These are phyloP conservation scores for Sindora glabra DNA, from an alignment of 306 rosid genomes.

Conservation along the genomic window DNA sequence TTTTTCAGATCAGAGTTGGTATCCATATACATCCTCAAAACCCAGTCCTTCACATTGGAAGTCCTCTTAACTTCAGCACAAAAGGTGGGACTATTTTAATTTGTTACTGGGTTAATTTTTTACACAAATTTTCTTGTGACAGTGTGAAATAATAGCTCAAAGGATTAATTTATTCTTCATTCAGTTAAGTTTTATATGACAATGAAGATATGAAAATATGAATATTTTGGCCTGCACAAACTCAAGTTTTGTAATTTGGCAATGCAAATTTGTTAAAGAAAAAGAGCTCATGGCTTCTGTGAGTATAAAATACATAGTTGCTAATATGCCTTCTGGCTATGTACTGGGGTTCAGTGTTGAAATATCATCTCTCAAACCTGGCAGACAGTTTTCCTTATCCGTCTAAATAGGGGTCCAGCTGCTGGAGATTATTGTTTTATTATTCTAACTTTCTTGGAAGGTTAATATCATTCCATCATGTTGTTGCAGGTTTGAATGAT, in stretches of 20 bases:
- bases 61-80: conserved; percentile 62
- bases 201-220: too few species aligned
- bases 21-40: conserved; percentile 75
- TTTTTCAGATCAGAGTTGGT: conserved; percentile 81
- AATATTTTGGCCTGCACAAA: too few species aligned
- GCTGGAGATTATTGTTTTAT: background rate
- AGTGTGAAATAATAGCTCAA: too few species aligned
- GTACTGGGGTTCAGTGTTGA: background rate
- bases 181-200: background rate
- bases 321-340: background rate
- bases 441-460: background rate
- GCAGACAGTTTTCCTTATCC: background rate
- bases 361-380: background rate
- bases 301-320: too few species aligned
- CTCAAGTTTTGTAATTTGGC: too few species aligned
- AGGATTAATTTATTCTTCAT: background rate
- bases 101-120: too few species aligned
- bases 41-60: conserved; percentile 64
- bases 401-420: background rate
- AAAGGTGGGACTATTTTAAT: conserved; percentile 49
- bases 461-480: conserved; percentile 11
- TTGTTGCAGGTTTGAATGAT: conserved; percentile 56
- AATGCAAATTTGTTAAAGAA: too few species aligned
- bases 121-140: too few species aligned
- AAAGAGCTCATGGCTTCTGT: background rate